Base-by-base conservation (phyloP, 257 asterid species). In the Capsicum pubescens region DNA sequence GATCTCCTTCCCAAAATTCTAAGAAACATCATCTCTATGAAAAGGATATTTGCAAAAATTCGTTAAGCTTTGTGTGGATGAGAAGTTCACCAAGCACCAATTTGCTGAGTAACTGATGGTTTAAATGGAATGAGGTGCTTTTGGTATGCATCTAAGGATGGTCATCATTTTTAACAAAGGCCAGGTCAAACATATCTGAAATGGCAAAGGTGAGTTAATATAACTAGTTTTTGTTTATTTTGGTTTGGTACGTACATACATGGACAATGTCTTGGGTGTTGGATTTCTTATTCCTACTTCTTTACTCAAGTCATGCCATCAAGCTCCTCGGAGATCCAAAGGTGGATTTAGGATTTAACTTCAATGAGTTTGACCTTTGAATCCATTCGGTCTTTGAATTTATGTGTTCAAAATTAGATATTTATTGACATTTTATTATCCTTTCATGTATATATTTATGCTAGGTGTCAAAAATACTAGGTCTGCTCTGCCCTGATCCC, bases 1-100 rank as follows among this genome's bases (percentile, higher is more conserved):
- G 52, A 84, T 80, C 84, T 84, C 84, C 70, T 80, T 80, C 13
- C 87, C 87, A 84, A 64, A 84, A 58, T 80, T 82, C 87, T 68
- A 74, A 16, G 60, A 35, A 50, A 63, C 56, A 3, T 39, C 5
- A 39, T 69, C 78, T 69, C 78, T 39, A 10, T 10, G n/a, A 71
- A 9, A 71, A 71, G 44, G 57, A 71, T 71, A 48, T 71, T 70
- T 70, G 9, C 79, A 42, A 42, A n/a, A 66, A n/a, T 42, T 70
- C 7, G 79, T 71, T 42, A 71, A 71, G 36, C 56, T 71, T 71
- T n/a, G 16, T 12, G 1, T 44, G 79, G 79, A 44, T 46, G 56
- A 46, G 58, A 10, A 71, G 39, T 44, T 71, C 1, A 71, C 57
- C 15, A 70, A 35, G 54, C 79, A n/a, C 17, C 79, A 71, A 56